Evolutionary conservation across 108 stramenopile genomes (phyloP).

Genomic region (Schizochytrium sp.): DNA sequence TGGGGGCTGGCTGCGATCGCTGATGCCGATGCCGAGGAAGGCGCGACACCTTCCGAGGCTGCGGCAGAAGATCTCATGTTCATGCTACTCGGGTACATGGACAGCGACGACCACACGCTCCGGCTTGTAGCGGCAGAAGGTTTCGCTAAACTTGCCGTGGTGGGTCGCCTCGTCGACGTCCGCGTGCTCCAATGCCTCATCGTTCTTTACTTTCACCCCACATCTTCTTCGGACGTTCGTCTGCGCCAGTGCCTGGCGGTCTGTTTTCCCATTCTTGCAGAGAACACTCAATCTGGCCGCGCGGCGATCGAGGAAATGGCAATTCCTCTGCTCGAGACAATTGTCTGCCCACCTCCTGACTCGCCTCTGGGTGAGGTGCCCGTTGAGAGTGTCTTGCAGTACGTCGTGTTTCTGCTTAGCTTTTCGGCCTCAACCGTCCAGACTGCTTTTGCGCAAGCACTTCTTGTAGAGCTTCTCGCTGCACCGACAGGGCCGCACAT

Average conservation of each 20-base stretch:
- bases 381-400: not conserved
- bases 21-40: not conserved
- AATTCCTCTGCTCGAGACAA: not conserved
- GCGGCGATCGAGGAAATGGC: not conserved
- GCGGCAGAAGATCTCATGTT: not conserved
- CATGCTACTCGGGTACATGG: not conserved
- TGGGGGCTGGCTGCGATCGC: not conserved
- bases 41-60: not conserved
- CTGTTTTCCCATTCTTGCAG: not conserved
- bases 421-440: not conserved
- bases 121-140: conserved; percentile 13
- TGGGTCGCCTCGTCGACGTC: conserved; percentile 1
- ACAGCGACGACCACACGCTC: not conserved
- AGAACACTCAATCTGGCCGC: not conserved
- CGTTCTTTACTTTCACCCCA: not conserved
- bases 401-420: not conserved
- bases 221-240: not conserved
- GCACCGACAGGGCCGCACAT: not conserved
- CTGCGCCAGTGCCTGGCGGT: not conserved
- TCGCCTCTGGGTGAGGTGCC: not conserved
- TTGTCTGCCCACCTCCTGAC: not conserved
- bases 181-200: not conserved
- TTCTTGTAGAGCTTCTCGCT: not conserved
- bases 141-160: not conserved
- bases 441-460: not conserved